Conservation (phyloP, 495 filamentous ascomycete genomes). For the Xanthoparmelia taractica region DNA sequence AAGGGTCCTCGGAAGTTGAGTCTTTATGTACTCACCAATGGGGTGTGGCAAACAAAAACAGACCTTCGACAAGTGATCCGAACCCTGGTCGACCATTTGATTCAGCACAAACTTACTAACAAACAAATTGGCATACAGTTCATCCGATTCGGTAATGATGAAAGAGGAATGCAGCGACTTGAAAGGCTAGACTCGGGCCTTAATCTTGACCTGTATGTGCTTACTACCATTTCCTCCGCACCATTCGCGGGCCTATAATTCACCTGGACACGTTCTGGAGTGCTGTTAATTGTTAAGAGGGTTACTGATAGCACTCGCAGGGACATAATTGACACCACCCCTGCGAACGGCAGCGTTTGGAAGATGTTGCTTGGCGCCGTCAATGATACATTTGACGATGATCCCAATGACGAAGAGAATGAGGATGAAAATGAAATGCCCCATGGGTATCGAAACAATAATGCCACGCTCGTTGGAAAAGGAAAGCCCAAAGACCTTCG, state of each 20-base stretch:
- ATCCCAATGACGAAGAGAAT: conserved; percentile 5
- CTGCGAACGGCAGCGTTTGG: conserved; percentile 29
- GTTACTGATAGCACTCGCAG: conserved; percentile 18
- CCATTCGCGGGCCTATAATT: background rate
- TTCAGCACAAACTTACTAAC: conserved; percentile 16
- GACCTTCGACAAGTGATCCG: conserved; percentile 11
- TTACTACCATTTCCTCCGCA: background rate
- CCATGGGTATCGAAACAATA: background rate
- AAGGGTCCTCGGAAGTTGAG: background rate
- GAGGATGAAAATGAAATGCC: background rate
- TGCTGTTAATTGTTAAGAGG: background rate
- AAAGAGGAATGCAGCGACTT: conserved; percentile 27
- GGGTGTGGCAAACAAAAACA: background rate
- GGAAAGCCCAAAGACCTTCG: background rate
- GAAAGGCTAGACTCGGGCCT: conserved; percentile 25
- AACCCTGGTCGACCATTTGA: conserved; percentile 2
- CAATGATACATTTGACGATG: conserved; percentile 23
- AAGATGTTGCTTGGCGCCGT: conserved; percentile 32
- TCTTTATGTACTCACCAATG: conserved; percentile 4
- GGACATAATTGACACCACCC: conserved; percentile 33
- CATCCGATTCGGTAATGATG: conserved; percentile 36
- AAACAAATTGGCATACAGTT: conserved; percentile 37
- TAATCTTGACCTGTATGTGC: conserved; percentile 9
- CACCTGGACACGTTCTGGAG: background rate
- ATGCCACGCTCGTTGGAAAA: background rate